These are phyloP conservation scores for Sporobolomyces pararoseus DNA, from an alignment of 768 basidiomycete genomes.

Conservation along the genomic window DNA sequence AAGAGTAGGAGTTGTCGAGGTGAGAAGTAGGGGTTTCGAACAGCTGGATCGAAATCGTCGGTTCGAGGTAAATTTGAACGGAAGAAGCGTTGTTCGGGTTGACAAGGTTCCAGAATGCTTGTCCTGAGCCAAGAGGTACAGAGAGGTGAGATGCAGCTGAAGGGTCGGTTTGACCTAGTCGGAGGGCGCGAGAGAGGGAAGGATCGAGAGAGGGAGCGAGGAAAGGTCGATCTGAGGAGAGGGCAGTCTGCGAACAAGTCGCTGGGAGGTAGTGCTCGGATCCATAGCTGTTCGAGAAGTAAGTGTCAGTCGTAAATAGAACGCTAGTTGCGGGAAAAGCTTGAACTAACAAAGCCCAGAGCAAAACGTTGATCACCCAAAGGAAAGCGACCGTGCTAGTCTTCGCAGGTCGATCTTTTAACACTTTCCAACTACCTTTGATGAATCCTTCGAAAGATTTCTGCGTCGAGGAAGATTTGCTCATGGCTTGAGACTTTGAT, in stretches of 20 bases:
- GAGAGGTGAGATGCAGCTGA: constrained; percentile 54
- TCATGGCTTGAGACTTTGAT: constrained; percentile 14
- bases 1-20: neutral
- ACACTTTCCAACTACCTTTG: constrained; percentile 11
- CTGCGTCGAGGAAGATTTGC: neutral
- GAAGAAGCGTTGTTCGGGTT: constrained; percentile 65
- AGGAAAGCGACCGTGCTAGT: constrained; percentile 38
- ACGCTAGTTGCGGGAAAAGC: no score
- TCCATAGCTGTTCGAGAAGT: constrained; percentile 34
- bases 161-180: constrained; percentile 18
- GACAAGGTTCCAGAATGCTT: constrained; percentile 67
- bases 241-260: constrained; percentile 40
- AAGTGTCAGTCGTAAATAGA: no score
- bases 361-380: constrained; percentile 33
- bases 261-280: constrained; percentile 43
- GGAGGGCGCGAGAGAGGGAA: constrained; percentile 13
- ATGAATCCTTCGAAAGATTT: neutral
- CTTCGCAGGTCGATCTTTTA: constrained; percentile 31
- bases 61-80: constrained; percentile 73
- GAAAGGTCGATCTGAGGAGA: constrained; percentile 36
- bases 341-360: constrained; percentile 9
- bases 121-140: constrained; percentile 13
- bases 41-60: constrained; percentile 72
- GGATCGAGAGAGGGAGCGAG: constrained; percentile 31
- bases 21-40: constrained; percentile 43